Evolutionary conservation across 2,329 filamentous ascomycete species (phyloP), one percentile per base, ranked within the genome.

Genomic region (Colletotrichum sp.): DNA sequence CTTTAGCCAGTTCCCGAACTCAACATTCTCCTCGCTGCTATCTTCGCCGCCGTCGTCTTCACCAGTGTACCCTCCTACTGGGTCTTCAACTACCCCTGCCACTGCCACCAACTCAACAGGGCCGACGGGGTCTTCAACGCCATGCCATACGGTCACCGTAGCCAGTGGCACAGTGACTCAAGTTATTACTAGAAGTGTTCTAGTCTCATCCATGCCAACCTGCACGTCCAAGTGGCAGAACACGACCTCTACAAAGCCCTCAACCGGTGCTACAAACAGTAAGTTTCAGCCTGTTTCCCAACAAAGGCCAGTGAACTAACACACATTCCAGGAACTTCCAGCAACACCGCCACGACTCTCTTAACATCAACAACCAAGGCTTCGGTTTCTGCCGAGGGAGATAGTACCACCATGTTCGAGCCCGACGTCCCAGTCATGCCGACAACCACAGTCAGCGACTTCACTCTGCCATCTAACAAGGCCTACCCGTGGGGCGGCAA

Each of bases 401-500:
- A 26, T 4, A 48, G 24, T 8, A 34, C 32, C 18, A 38, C 8
- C 6, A 7, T 30, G 10, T 9, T 66, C 6, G n/a, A 62, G 15
- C 32, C 61, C 6, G 32, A 60, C 15, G 48, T 30, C 7, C 26
- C 36, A 8, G 73, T 62, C 21, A 38, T 60, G n/a, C 73, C 69
- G 13, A 73, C 69, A 10, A 70, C 75, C 13, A 77, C 76, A 5
- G 28, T 64, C 55, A 75, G 71, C 10, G 52, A 76, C 66, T 43
- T 71, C 38, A 60, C 74, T 10, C 71, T 83, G 36, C 81, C 83
- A 8, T 77, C 79, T 3, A 82, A 83, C 34, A 79, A 82, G 18
- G 82, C 83, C 72, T 84, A 80, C 30, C 84, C 84, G 3, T 85
- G 84, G 84, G 84, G 83, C 13, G 82, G 81, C 34, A 79, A 81